phyloP scores from a whole-genome alignment of 768 basidiomycete species.

The Auriscalpium microsporum region DNA sequence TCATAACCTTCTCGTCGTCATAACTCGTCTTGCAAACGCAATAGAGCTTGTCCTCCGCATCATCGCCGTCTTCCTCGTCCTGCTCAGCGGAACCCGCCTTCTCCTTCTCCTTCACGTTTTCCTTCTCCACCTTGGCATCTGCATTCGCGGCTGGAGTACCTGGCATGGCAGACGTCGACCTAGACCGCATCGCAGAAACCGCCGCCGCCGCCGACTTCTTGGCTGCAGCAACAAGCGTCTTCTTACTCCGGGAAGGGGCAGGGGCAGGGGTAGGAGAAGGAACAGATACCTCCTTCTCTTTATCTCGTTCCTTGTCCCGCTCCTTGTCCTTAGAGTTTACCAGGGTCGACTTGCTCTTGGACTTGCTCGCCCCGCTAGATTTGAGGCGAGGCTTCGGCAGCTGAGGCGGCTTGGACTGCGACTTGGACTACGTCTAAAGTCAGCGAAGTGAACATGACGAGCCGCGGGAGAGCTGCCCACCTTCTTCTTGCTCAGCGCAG shows the following conservation, averaged over 20 bases:
- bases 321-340: conserved; percentile 15
- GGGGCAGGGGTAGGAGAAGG: conserved; percentile 7
- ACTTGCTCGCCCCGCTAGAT: conserved; percentile 15
- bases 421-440: not conserved
- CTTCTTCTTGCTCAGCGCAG: conserved; percentile 16
- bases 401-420: conserved; percentile 14
- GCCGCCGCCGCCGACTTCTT: conserved; percentile 28
- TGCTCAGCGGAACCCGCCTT: conserved; percentile 16
- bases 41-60: conserved; percentile 63
- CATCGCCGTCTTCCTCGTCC: conserved; percentile 33
- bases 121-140: conserved; percentile 39
- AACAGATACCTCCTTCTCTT: no score
- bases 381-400: conserved; percentile 28
- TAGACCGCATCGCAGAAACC: conserved; percentile 40
- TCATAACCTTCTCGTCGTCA: conserved; percentile 84
- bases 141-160: conserved; percentile 29
- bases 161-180: conserved; percentile 66
- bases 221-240: conserved; percentile 13
- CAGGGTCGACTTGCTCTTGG: conserved; percentile 17
- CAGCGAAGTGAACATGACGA: not conserved
- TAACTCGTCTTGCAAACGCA: conserved; percentile 85
- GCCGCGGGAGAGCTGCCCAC: conserved; percentile 6
- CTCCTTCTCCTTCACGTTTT: conserved; percentile 33
- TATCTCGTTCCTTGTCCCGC: conserved; percentile 12
- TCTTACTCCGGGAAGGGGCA: conserved; percentile 20